Base-by-base conservation (phyloP, 73 alveolate species). In the Paramecium sexaurelia region DNA sequence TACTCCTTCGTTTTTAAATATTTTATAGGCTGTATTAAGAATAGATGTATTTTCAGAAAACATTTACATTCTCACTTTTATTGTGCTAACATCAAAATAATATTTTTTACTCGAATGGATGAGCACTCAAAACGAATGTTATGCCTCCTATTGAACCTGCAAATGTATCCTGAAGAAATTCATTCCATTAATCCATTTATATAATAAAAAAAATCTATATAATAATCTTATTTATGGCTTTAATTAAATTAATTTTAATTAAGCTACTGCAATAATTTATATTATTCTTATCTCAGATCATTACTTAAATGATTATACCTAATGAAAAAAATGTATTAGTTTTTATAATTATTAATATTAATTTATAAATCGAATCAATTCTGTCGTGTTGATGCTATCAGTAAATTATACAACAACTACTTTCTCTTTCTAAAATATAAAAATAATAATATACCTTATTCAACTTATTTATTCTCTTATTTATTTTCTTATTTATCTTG, bases 31-130 rank as follows among this genome's bases (percentile, higher is more conserved):
- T 32, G 87, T 73, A 33, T 35, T 27, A 35, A 35, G 66, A 73
- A 73, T 32, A 9, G 87, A 73, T 35, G 7, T 29, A 73, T 73
- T 73, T 37, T 32, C 55, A 20, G 39, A 20, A 22, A 73, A 13
- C 87, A 73, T 73, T 20, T 73, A 73, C 87, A 73, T 73, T 35
- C 87, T 73, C 20, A 73, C 87, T 19, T 73, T 73, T 33, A 73
- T 35, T 10, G 87, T 73, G 17, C 87, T 73, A 32, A 7, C 0
- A 73, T 73, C 33, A 51, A 27, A 13, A 15, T 73, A 29, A 3
- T 13, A 32, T 13, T 3, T 35, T 11, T 20, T 73, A 73, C 87
- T 73, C 87, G 29, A 73, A 73, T n/a, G 87, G 87, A 20, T 73
- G 56, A 13, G 87, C 55, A 35, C 66, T 35, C 11, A 37, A 35